Conservation (phyloP, 345 rosid species). For the Gossypium turneri region DNA sequence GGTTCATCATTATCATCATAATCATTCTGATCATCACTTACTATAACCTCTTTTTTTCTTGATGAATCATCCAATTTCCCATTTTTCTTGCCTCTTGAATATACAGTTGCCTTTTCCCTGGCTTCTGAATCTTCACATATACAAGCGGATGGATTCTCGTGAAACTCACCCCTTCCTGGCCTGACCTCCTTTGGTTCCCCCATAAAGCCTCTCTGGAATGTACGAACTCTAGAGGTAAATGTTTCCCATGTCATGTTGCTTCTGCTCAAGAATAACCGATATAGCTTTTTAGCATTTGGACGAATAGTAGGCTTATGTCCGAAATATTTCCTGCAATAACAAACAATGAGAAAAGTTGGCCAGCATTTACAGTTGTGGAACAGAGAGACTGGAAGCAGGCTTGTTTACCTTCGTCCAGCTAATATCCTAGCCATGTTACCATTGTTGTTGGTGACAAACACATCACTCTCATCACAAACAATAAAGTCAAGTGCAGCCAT, state of each 20-base stretch:
- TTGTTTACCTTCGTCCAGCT: conserved; percentile 80
- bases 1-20: conserved; percentile 49
- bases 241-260: conserved; percentile 79
- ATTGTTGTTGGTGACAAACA: conserved; percentile 92
- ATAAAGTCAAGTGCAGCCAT: conserved; percentile 99
- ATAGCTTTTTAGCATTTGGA: conserved; percentile 86
- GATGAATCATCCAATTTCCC: conserved; percentile 39
- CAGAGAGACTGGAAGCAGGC: conserved; percentile 9
- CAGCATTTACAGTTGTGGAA: conserved; percentile 5
- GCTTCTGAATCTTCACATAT: conserved; percentile 67
- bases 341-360: conserved; percentile 13
- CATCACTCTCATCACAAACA: conserved; percentile 94
- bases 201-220: conserved; percentile 87
- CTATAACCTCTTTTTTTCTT: conserved; percentile 31
- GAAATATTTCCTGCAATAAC: conserved; percentile 68
- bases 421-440: conserved; percentile 95
- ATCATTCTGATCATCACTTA: conserved; percentile 37
- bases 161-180: conserved; percentile 97
- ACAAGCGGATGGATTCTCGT: conserved; percentile 91
- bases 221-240: conserved; percentile 69
- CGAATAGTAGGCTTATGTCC: conserved; percentile 94
- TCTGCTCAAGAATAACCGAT: conserved; percentile 62
- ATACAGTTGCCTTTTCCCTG: conserved; percentile 38
- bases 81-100: conserved; percentile 36
- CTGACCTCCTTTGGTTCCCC: conserved; percentile 93